Base-by-base conservation (phyloP, 192 early-diverging fungal genomes). In the Coemansia sp. region DNA sequence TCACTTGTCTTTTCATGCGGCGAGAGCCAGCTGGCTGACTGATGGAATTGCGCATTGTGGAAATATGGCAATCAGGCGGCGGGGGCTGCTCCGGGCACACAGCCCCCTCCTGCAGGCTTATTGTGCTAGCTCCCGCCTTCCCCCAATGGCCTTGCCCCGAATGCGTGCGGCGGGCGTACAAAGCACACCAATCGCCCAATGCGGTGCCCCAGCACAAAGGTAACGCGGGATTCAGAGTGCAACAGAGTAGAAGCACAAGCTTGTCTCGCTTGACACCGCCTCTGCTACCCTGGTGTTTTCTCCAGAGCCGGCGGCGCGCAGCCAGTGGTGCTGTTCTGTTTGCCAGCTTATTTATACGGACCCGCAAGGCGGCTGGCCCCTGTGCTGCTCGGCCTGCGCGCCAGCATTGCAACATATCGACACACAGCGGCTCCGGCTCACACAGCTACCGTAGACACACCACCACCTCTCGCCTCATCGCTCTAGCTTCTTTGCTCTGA, bases 191-290 rank as follows among this genome's bases (percentile, higher is more conserved):
- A 42, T 42, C 41, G 11, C 9, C 41, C 41, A 42, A 42, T 42
- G 41, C 41, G n/a, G n/a, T n/a, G n/a, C n/a, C n/a, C n/a, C 41
- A 42, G 41, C 41, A 42, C 41, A 42, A 42, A 42, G 41, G 41
- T 42, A 42, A 42, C 41, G 41, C 41, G 41, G 21, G 41, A 22
- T 18, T 23, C 25, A 23, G 22, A 18, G 40, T 23, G 15, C 4
- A 15, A 42, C 19, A 22, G 19, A 42, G 21, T 21, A 19, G 38
- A 18, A 23, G 41, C 15, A 18, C 41, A 42, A 42, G 19, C 41
- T 10, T 23, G 41, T 42, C 41, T 23, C 21, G 41, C 41, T 22
- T 42, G 3, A 10, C 40, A 23, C 41, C n/a, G 25, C 41, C 21
- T 23, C n/a, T n/a, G n/a, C n/a, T n/a, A n/a, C n/a, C n/a, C n/a